Percentiles rank a stretch among this genome's conserved stretches.
These are phyloP conservation scores for barley (Hordeum vulgare) DNA, from an alignment of 176 grass and related monocot species.

Conservation along the genomic window DNA sequence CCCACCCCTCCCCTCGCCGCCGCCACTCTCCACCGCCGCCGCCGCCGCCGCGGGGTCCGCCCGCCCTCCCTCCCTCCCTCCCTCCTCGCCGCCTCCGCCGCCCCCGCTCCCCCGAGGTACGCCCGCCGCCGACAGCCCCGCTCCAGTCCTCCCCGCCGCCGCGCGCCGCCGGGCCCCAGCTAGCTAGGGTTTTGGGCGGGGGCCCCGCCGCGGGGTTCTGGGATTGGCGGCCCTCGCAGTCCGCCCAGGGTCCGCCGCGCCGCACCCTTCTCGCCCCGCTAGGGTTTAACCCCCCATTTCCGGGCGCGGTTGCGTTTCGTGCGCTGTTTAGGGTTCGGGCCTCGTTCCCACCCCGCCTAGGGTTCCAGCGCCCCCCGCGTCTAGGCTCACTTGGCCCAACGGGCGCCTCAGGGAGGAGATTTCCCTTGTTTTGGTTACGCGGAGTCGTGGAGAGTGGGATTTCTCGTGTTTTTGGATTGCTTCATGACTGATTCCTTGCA, in stretches of 20 bases:
- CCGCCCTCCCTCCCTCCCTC: neutral
- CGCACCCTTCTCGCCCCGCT: neutral
- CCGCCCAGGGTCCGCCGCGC: neutral
- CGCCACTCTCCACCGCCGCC: neutral
- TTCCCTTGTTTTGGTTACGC: neutral
- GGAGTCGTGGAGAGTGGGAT: neutral
- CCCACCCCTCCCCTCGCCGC: neutral
- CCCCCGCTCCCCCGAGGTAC: neutral
- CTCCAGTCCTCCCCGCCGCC: neutral
- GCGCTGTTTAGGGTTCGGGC: neutral
- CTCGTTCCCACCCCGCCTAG: neutral
- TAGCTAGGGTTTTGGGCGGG: conserved; percentile 28
- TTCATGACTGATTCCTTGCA: neutral
- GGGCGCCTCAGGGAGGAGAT: neutral
- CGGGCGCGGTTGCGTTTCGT: neutral
- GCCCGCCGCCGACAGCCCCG: neutral
- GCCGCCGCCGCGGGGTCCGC: neutral
- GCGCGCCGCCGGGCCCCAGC: neutral
- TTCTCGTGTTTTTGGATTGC: neutral
- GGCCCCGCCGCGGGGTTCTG: neutral
- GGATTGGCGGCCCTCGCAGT: neutral
- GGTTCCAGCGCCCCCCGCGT: neutral
- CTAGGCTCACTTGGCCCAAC: neutral
- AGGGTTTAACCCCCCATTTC: conserved; percentile 36
- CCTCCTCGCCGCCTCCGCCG: too few species aligned